Base-by-base conservation (phyloP, 257 asterid genomes). In the Salvia rosmarinus region DNA sequence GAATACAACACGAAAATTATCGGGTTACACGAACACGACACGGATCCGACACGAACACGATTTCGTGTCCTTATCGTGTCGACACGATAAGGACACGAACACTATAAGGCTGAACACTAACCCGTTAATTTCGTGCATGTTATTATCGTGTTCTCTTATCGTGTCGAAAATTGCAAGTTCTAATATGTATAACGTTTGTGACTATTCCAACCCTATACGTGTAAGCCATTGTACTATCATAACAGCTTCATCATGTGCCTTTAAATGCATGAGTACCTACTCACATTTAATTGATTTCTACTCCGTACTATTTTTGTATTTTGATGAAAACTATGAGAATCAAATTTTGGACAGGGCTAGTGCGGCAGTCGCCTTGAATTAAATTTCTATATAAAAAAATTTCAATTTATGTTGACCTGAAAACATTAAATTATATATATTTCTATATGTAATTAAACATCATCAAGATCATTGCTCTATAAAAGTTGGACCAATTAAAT, bases 241-340 rank as follows among this genome's bases (percentile, higher is more conserved):
- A 71, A 20, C 63, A 7, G 21, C 42, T 35, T n/a, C n/a, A n/a
- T 71, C 70, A 34, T 35, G 6, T 35, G 63, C 54, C 25, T 35
- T 72, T 37, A 7, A 62, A 49, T 72, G 70, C 54, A 35, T 37
- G 32, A 54, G 25, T 25, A 56, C 55, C 43, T 71, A 59, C 50
- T 59, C 61, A 32, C 6, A 44, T 59, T 71, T 12, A 71, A 47
- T 59, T 71, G 6, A 0, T 17, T 30, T 49, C 11, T 10, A 5
- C 2, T 30, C 30, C 39, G 52, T 49, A 35, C 50, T 13, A 51
- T 8, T 50, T 49, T 11, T 49, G 20, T 34, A 35, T 11, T 50
- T 68, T 35, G 2, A 32, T 50, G 35, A 49, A 61, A n/a, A 60
- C 10, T 8, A 23, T 52, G n/a, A 52, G 7, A 20, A 37, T 37